These are phyloP conservation scores for Candida manassasensis DNA, from an alignment of 805 yeast species.

Conservation along the genomic window DNA sequence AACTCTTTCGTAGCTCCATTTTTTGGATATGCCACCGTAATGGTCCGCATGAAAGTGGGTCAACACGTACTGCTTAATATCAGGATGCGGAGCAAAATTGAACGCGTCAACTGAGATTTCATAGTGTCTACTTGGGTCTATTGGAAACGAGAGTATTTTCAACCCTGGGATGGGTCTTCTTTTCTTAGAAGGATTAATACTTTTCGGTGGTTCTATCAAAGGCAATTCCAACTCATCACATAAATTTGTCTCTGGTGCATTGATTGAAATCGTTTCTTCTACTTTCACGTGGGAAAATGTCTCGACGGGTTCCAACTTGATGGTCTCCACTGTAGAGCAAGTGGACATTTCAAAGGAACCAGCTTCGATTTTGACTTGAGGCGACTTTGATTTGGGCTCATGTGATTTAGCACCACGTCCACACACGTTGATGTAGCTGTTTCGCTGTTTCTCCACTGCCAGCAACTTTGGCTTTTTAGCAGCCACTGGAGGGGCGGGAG, in stretches of 20 bases:
- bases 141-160: conserved; percentile 46
- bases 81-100: conserved; percentile 41
- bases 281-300: too few relatives aligned
- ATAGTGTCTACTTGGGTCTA: conserved; percentile 14
- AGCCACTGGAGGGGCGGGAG: conserved; percentile 25
- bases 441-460: not conserved
- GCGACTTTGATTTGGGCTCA: not conserved
- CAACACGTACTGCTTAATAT: conserved; percentile 51
- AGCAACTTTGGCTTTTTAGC: conserved; percentile 3
- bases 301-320: too few relatives aligned
- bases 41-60: conserved; percentile 94
- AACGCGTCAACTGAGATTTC: conserved; percentile 65
- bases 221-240: not conserved
- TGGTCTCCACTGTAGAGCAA: too few relatives aligned
- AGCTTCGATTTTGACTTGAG: not conserved
- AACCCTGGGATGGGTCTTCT: conserved; percentile 47
- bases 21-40: conserved; percentile 77
- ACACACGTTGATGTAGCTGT: conserved; percentile 1
- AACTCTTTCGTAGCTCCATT: conserved; percentile 55
- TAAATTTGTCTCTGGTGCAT: too few relatives aligned
- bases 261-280: too few relatives aligned
- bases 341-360: not conserved
- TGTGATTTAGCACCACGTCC: conserved; percentile 23
- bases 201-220: conserved; percentile 12
- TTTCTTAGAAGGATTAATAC: conserved; percentile 7